phyloP scores from a whole-genome alignment of 495 filamentous ascomycete species.

The Bacidia gigantensis region DNA sequence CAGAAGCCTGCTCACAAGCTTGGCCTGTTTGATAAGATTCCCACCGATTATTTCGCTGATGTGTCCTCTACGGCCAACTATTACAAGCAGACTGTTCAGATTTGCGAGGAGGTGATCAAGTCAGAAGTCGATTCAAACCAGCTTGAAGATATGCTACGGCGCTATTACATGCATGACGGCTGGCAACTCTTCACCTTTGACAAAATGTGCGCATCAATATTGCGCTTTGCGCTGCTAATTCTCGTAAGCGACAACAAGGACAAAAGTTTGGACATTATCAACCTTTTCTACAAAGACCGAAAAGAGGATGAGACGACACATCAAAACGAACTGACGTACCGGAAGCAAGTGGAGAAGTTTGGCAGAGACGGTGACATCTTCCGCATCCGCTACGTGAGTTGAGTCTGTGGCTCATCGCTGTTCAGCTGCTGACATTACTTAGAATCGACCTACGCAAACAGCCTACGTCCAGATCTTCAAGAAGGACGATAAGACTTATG shows the following conservation, averaged over 20 bases:
- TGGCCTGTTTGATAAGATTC: constrained; percentile 58
- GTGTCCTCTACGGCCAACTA: constrained; percentile 46
- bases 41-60: constrained; percentile 72
- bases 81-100: constrained; percentile 52
- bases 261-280: constrained; percentile 72
- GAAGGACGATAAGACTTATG: constrained; percentile 68
- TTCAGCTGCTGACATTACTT: constrained; percentile 3
- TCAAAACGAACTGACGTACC: constrained; percentile 68
- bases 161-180: constrained; percentile 74
- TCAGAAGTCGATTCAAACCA: constrained; percentile 63
- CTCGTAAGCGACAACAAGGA: constrained; percentile 75
- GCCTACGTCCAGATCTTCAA: constrained; percentile 58
- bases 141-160: constrained; percentile 79
- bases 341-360: constrained; percentile 74
- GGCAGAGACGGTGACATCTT: constrained; percentile 85
- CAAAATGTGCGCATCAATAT: constrained; percentile 63
- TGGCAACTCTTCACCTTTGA: constrained; percentile 85
- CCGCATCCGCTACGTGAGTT: constrained; percentile 68
- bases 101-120: constrained; percentile 55
- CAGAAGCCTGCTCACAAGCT: constrained; percentile 71
- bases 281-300: constrained; percentile 68
- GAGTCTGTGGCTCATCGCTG: neutral
- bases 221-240: constrained; percentile 60
- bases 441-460: constrained; percentile 44
- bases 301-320: constrained; percentile 70